Evolutionary conservation across 2,329 filamentous ascomycete genomes (phyloP), one percentile per base, ranked within the genome.

Genomic region (Pseudogymnoascus sp.): DNA sequence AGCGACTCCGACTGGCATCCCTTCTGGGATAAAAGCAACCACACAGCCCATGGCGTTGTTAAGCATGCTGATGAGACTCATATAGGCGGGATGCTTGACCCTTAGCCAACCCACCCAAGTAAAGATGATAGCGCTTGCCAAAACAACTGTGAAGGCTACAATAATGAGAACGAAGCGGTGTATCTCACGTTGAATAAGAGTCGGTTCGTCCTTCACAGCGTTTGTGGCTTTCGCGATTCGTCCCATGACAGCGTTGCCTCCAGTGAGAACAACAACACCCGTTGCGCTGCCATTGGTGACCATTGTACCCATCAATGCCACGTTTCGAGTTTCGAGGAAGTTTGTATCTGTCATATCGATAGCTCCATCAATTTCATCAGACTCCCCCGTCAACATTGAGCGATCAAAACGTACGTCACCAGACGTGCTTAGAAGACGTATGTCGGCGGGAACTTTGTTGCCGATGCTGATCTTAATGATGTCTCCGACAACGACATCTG

Each of bases 341-440:
- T 89, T 87, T 53, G 83, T 79, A 74, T 97, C 95, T 69, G 83
- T 80, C 68, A 97, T 80, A 5, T 83, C 80, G 2, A 75, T 74
- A 60, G 83, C 83, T 71, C 93, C 90, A 78, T 99, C 84, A 61
- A 99, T 93, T 75, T 93, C 97, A 79, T 97, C 93, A 74, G 93
- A 97, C 79, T 99, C 95, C 72, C 95, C 95, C 0, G 95, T 99
- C 72, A 99, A 81, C 73, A 99, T 93, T 63, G 93, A 95, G 79
- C 99, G 95, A 77, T 99, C 95, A 65, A 99, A 81, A 99, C 99
- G 84, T 93, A 97, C 74, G 96, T 90, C 70, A 97, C 91, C 28
- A 89, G 83, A 64, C 97, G 76, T 60, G 97, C 77, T 71, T 93
- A 87, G 81, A 93, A 99, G 77, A 66, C 86, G 82, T 61, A 90